Evolutionary conservation across 2,329 filamentous ascomycete species (phyloP), one percentile per base, ranked within the genome.

Genomic region (Paraphoma chrysanthemicola): DNA sequence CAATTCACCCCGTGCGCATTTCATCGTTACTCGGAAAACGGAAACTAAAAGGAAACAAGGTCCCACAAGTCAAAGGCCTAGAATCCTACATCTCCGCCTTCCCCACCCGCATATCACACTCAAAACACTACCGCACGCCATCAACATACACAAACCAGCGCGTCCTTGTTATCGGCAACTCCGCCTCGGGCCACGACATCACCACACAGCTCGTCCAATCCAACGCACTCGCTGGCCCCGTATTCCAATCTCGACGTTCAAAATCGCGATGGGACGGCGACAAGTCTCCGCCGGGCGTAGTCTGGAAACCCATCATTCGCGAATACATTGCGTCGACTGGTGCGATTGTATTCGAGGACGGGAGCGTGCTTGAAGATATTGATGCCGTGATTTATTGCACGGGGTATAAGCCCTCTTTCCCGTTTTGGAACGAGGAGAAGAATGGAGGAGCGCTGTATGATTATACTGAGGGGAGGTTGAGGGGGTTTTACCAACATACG

Each of bases 21-120:
- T 23, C 23, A 23, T 23, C 5, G 23, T 23, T 23, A 2, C 5
- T 23, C 23, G 23, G 5, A 3, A 5, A 23, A 23, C n/a, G 23
- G 23, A 23, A 23, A 6, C 33, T 14, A 14, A 36, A 36, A 36
- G 33, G 3, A 7, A 3, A 36, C 33, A 10, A 82, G 81, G 70
- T 85, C 1, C 83, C 83, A 0, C 51, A 70, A 1, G 82, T 85
- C 3, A 65, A 76, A 16, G 83, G 82, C 0, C 67, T 85, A 53
- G 83, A 84, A 2, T 81, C 79, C 53, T 86, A 85, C 66, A 85
- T 86, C 0, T 77, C 79, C 77, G 85, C 81, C 0, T 85, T 85
- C 12, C 83, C 75, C 0, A 78, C 44, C 3, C 59, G 70, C 16
- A 57, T 74, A 4, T 53, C 68, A 64, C 83, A 87, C 16, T 85